Evolutionary conservation across 306 rosid species (phyloP).

Genomic region (Casuarina equisetifolia): DNA sequence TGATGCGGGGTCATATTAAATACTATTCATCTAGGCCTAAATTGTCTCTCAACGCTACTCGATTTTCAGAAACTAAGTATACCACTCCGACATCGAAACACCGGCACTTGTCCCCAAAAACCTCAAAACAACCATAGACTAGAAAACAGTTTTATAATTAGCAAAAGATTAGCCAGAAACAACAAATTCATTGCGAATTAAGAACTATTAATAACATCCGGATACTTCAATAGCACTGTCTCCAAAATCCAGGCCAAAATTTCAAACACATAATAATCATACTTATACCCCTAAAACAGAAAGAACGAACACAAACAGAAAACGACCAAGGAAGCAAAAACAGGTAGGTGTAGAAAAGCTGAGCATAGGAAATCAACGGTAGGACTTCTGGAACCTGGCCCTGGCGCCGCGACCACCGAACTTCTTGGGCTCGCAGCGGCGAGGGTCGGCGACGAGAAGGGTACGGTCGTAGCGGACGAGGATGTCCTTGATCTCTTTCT

Average conservation of each 20-base stretch:
- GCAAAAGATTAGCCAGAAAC: not conserved
- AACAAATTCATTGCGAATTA: not conserved
- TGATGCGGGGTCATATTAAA: not conserved
- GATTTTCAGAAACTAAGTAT: not conserved
- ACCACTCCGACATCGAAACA: not conserved
- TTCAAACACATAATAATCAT: not conserved
- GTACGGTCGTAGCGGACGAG: conserved; percentile 46
- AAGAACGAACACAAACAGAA: not conserved
- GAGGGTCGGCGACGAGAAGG: conserved; percentile 49
- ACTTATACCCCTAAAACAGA: not conserved
- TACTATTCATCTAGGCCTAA: not conserved
- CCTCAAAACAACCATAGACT: not conserved
- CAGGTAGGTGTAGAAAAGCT: not conserved
- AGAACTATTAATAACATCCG: not conserved
- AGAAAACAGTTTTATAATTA: not conserved
- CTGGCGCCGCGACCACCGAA: conserved; percentile 61
- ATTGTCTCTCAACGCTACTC: not conserved
- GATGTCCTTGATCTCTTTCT: conserved; percentile 57
- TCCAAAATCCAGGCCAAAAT: conserved; percentile 4
- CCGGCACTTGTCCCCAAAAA: not conserved
- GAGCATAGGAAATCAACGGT: conserved; percentile 36
- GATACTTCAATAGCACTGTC: not conserved
- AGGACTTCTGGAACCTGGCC: conserved; percentile 59
- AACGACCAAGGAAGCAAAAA: not conserved
- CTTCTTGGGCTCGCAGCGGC: conserved; percentile 67